These are phyloP conservation scores for Martiniozyma asiatica DNA, from an alignment of 1,139 yeast species.

Conservation along the genomic window DNA sequence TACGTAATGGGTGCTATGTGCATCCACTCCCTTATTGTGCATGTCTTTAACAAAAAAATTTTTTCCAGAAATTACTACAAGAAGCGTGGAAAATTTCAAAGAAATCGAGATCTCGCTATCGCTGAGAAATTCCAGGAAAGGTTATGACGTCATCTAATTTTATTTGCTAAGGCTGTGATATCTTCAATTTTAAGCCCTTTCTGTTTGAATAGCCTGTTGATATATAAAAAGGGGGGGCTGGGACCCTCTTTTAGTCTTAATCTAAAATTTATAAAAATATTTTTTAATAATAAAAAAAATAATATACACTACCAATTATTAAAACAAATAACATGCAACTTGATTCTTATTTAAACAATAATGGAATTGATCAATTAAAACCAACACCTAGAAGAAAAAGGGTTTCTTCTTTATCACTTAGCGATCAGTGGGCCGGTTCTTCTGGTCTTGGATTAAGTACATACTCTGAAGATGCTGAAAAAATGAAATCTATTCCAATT, in stretches of 20 bases:
- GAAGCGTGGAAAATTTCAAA: too few relatives aligned
- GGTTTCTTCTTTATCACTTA: conserved; percentile 58
- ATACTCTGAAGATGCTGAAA: background rate
- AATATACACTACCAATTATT: too few relatives aligned
- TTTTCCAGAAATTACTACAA: conserved; percentile 15
- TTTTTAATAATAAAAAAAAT: too few relatives aligned
- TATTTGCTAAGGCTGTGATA: too few relatives aligned
- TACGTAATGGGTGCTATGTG: conserved; percentile 11
- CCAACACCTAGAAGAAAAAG: conserved; percentile 51
- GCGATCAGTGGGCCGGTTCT: conserved; percentile 56
- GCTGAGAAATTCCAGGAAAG: too few relatives aligned
- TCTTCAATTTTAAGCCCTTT: too few relatives aligned
- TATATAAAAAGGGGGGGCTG: background rate
- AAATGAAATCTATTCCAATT: background rate
- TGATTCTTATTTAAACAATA: conserved; percentile 55
- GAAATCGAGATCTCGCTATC: too few relatives aligned
- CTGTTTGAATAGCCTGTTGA: too few relatives aligned
- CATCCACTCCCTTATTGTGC: conserved; percentile 14
- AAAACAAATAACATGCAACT: background rate
- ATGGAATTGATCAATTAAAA: conserved; percentile 54
- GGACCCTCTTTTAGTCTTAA: too few relatives aligned
- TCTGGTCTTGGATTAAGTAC: conserved; percentile 27
- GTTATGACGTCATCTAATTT: conserved; percentile 6
- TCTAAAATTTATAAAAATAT: too few relatives aligned
- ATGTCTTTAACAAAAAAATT: conserved; percentile 15